Base-by-base conservation (phyloP, 805 yeast species). In the Yarrowia keelungensis region DNA sequence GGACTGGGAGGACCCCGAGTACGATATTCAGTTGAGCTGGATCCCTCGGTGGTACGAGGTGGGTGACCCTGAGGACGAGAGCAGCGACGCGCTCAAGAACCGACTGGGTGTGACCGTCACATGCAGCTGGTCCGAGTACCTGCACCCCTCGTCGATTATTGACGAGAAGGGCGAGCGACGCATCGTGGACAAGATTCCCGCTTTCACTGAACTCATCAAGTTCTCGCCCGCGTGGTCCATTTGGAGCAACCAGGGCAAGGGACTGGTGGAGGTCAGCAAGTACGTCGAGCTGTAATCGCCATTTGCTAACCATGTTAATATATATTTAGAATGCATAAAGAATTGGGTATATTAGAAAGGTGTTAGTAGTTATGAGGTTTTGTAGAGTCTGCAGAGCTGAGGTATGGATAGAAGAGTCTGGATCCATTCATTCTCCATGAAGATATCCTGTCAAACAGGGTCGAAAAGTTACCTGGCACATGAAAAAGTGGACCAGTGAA, bases 101-200 rank as follows among this genome's bases (percentile, higher is more conserved):
- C 26, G 65, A 14, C 69, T 73, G 68, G 73, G 74, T 8, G 82
- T 92, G 1, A 76, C 80, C 8, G 82, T 92, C 9, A 81, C 84
- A 32, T 92, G 97, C 75, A 86, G 80, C 74, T 92, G 94, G 93
- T 90, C 91, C 9, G 96, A 92, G 72, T 85, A 86, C 75, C 87
- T 86, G 43, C 76, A 78, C 12, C 84, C 70, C 36, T 76, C 62
- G 75, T 26, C 16, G 1, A 77, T 32, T 74, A 67, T 79, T 8
- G 76, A 78, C 22, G 86, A 83, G 1, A 75, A 72, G 14, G 56
- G 77, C 61, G 71, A 72, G 38, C 35, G 11, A 11, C 41, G 32
- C 16, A 16, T 43, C 9, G 8, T 16, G 42, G 77, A 84, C 41
- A 83, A 82, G 69, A 76, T 91, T 4, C 92, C 96, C 0, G 92